Percentiles rank a stretch among this genome's conserved stretches.
phyloP scores from a whole-genome alignment of 495 filamentous ascomycete genomes.

The Neohortaea acidophila region DNA sequence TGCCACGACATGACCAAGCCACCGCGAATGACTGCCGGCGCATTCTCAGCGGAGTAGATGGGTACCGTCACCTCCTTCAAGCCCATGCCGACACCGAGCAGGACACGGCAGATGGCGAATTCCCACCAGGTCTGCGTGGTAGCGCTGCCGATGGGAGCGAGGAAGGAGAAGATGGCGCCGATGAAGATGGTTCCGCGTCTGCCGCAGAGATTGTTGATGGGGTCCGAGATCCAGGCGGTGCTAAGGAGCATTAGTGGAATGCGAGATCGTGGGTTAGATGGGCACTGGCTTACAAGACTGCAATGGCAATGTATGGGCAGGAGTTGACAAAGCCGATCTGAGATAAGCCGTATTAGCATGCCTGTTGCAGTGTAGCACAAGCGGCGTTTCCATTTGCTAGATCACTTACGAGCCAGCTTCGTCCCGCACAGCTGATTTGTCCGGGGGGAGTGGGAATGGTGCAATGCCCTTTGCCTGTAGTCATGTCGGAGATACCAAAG shows the following conservation, averaged over 20 bases:
- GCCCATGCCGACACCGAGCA: slow-evolving; percentile 45
- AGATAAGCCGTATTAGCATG: no score
- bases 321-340: slow-evolving; percentile 52
- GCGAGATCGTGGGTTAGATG: no score
- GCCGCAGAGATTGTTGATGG: slow-evolving; percentile 63
- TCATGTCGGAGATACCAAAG: slow-evolving; percentile 17
- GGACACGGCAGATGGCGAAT: slow-evolving; percentile 39
- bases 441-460: no score
- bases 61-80: slow-evolving; percentile 43
- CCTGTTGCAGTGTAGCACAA: no score
- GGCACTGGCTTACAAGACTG: no score
- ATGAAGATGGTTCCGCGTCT: slow-evolving; percentile 72
- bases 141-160: slow-evolving; percentile 23
- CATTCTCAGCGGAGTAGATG: slow-evolving; percentile 41
- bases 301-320: slow-evolving; percentile 59
- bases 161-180: slow-evolving; percentile 50
- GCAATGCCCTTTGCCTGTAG: slow-evolving; percentile 37
- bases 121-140: slow-evolving; percentile 32
- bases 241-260: neutral
- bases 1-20: slow-evolving; percentile 78
- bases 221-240: slow-evolving; percentile 71
- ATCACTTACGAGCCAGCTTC: no score
- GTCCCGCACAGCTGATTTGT: no score
- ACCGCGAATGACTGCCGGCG: slow-evolving; percentile 35
- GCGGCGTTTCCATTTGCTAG: no score